Evolutionary conservation across 108 stramenopile species (phyloP).

Genomic region (Craspedostauros australis): DNA sequence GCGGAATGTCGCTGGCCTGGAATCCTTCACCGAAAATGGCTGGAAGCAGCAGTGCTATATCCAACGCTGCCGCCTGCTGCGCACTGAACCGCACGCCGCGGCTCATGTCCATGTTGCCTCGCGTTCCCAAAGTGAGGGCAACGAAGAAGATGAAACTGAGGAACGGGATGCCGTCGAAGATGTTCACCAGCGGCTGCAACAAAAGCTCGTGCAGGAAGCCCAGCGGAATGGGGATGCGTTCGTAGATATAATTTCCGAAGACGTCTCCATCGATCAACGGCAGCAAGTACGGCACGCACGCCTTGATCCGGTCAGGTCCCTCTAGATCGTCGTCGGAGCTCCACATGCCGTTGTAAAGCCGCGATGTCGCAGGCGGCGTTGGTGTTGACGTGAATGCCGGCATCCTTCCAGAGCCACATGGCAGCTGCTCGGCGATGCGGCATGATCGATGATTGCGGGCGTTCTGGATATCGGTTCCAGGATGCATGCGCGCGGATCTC

Average conservation of each 20-base stretch:
- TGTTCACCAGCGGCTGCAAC: slow-evolving; percentile 46
- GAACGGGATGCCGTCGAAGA: slow-evolving; percentile 47
- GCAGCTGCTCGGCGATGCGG: too few species aligned
- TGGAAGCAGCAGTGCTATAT: slow-evolving; percentile 64
- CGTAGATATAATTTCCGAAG: slow-evolving; percentile 72
- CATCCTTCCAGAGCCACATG: too few species aligned
- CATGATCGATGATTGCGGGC: too few species aligned
- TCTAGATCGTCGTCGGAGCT: slow-evolving; percentile 28
- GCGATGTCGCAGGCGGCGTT: too few species aligned
- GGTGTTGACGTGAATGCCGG: too few species aligned
- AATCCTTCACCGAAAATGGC: slow-evolving; percentile 51
- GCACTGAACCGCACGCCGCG: slow-evolving; percentile 71
- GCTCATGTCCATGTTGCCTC: slow-evolving; percentile 42
- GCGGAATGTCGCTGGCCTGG: slow-evolving; percentile 27
- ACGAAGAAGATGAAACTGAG: slow-evolving; percentile 55
- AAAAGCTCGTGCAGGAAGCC: slow-evolving; percentile 47
- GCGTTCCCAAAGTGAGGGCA: slow-evolving; percentile 51
- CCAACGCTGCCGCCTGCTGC: slow-evolving; percentile 76
- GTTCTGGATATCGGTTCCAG: too few species aligned
- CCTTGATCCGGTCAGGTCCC: slow-evolving; percentile 29
- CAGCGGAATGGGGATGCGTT: slow-evolving; percentile 64
- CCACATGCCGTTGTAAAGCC: slow-evolving; percentile 27
- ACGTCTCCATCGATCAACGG: slow-evolving; percentile 49
- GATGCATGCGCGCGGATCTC: too few species aligned
- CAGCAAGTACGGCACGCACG: slow-evolving; percentile 43